Percentiles rank a stretch among this genome's conserved stretches.
These are phyloP conservation scores for Trichosporon asahii DNA, from an alignment of 1,284 basidiomycete species.

Conservation along the genomic window DNA sequence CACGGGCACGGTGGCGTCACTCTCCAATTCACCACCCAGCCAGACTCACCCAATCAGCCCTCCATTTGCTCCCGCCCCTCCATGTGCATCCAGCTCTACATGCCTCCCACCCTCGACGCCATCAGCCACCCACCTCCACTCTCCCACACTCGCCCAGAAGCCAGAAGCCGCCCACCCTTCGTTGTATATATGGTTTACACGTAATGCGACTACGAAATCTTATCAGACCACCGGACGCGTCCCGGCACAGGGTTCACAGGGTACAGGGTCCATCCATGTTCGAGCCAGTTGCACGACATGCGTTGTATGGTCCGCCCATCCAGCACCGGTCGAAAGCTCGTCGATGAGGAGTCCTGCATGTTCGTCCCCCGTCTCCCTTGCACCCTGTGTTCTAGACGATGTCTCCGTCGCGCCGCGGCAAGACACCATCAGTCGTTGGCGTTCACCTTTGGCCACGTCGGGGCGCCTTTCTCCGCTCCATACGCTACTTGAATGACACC, in stretches of 20 bases:
- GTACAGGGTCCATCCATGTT: no score
- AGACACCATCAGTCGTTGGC: no score
- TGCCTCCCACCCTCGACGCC: background rate
- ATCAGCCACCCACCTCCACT: background rate
- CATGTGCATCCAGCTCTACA: background rate
- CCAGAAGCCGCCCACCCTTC: background rate
- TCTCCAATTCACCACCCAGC: background rate
- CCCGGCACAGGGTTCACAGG: background rate
- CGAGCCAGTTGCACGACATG: no score
- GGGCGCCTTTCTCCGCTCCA: no score
- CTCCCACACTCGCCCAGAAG: background rate
- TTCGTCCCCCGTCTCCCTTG: no score
- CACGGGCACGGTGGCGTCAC: background rate
- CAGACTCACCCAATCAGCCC: background rate
- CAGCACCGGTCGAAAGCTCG: no score
- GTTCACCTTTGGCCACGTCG: no score
- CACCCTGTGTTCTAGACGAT: no score
- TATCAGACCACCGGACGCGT: background rate
- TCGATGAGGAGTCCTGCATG: no score
- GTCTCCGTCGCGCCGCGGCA: no score
- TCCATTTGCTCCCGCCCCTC: background rate
- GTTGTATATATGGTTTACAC: background rate
- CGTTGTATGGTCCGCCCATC: no score
- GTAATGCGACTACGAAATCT: background rate
- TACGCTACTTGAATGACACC: background rate